Conservation (phyloP, 345 rosid genomes). For the Geranium brycei region DNA sequence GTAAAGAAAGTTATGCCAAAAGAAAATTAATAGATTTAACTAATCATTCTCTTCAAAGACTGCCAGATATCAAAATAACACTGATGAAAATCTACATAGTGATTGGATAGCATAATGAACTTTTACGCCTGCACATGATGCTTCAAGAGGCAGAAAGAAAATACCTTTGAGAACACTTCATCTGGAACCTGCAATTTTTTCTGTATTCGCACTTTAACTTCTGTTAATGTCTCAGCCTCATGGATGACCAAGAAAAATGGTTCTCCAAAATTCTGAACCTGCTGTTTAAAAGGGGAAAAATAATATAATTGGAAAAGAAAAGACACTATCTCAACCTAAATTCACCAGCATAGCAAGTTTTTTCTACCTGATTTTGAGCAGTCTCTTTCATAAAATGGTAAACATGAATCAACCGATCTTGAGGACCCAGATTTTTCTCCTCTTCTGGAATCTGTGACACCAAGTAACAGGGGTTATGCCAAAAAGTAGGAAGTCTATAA, state of each 20-base stretch:
- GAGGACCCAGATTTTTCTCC: constrained; percentile 52
- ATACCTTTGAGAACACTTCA: constrained; percentile 52
- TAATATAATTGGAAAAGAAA: no score
- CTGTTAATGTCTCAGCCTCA: constrained; percentile 50
- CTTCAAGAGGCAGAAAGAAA: neutral
- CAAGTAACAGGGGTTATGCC: neutral
- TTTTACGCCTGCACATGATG: neutral
- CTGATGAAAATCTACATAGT: neutral
- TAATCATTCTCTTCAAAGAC: neutral
- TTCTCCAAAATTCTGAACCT: constrained; percentile 65
- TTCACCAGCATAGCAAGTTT: neutral
- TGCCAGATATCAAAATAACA: neutral
- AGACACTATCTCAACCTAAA: neutral
- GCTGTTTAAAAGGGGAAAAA: constrained; percentile 11
- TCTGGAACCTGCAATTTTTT: constrained; percentile 57
- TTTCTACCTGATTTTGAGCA: constrained; percentile 40
- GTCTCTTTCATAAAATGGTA: constrained; percentile 58
- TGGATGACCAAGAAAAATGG: constrained; percentile 63
- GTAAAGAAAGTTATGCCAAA: neutral
- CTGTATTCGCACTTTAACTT: constrained; percentile 52
- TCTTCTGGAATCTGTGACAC: constrained; percentile 46
- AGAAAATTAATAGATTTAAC: neutral
- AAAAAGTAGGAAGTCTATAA: neutral
- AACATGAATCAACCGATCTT: constrained; percentile 58
- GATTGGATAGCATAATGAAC: neutral